phyloP scores from a whole-genome alignment of 2,329 filamentous ascomycete species.

The Calycina herbarum region DNA sequence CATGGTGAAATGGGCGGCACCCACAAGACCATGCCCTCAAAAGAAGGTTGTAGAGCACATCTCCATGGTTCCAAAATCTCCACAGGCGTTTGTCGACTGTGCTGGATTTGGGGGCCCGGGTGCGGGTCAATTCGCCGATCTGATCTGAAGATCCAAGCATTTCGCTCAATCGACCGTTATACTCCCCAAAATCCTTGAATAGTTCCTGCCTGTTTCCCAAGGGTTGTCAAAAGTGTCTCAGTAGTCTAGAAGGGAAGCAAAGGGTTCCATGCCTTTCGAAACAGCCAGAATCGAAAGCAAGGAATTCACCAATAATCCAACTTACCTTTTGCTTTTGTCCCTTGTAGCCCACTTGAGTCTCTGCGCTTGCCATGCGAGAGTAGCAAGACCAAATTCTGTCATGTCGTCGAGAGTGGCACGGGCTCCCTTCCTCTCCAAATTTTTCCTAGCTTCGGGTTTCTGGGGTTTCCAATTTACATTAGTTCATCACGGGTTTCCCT shows the following conservation, averaged over 20 bases:
- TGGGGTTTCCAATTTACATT: too few relatives aligned
- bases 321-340: too few relatives aligned
- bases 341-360: slow-evolving; percentile 16
- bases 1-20: slow-evolving; percentile 22
- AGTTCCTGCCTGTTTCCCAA: too few relatives aligned
- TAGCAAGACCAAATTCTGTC: neutral
- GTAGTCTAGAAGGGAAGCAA: too few relatives aligned
- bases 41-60: slow-evolving; percentile 16
- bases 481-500: too few relatives aligned
- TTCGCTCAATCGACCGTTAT: slow-evolving; percentile 17
- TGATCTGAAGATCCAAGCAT: slow-evolving; percentile 21
- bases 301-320: too few relatives aligned
- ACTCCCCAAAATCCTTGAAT: slow-evolving; percentile 15
- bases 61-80: slow-evolving; percentile 23
- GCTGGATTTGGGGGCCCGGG: slow-evolving; percentile 2
- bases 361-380: slow-evolving; percentile 8
- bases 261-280: too few relatives aligned
- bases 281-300: too few relatives aligned
- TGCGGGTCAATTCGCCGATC: slow-evolving; percentile 12
- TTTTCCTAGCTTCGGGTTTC: too few relatives aligned
- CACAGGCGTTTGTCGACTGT: slow-evolving; percentile 14
- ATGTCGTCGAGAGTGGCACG: too few relatives aligned
- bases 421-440: too few relatives aligned
- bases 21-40: slow-evolving; percentile 20
- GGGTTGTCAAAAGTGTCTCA: too few relatives aligned